Evolutionary conservation across 345 rosid genomes (phyloP), one percentile per base, ranked within the genome.

Genomic region (Turnera subulata): DNA sequence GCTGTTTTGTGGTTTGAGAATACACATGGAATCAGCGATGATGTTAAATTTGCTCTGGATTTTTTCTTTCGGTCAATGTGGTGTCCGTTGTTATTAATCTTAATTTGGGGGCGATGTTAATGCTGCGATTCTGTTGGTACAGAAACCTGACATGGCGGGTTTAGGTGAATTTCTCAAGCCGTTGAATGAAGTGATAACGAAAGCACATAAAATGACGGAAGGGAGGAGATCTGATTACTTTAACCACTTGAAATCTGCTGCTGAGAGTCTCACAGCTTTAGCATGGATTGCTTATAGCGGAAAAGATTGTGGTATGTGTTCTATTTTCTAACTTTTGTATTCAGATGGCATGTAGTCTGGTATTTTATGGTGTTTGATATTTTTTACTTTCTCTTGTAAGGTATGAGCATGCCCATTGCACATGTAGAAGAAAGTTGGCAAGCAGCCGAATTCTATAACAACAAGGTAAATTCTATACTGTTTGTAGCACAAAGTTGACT

Each of bases 351-450:
- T 32, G 21, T 55, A 8, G 37, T 53, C 32, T 45, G 42, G 22
- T 6, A 19, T 23, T 46, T 5, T 45, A 47, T 25, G 33, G 11
- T 46, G 59, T 65, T 32, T 51, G 63, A 64, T 49, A 25, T 32
- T 29, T 39, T 40, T 46, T 43, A 40, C 17, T 46, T 54, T 61
- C 58, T 60, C 40, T 47, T 42, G 23, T 78, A 68, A 91, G 99
- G 99, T 72, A 87, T 90, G 97, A 84, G 82, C 76, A 90, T 90
- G 99, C 99, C 99, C 37, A 84, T 81, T 21, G 95, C 95, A 44
- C 96, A 90, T 56, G 92, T 90, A 64, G 99, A 93, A 78, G 99
- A 94, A 72, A 85, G 97, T 72, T 94, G 97, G 99, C 96, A 94
- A 71, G 82, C 76, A 84, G 95, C 97, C 62, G 99, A 94, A 67